Percentiles rank a stretch among this genome's conserved stretches.
Conservation (phyloP, 352 stramenopile genomes). For the Pythium pectinolyticum region DNA sequence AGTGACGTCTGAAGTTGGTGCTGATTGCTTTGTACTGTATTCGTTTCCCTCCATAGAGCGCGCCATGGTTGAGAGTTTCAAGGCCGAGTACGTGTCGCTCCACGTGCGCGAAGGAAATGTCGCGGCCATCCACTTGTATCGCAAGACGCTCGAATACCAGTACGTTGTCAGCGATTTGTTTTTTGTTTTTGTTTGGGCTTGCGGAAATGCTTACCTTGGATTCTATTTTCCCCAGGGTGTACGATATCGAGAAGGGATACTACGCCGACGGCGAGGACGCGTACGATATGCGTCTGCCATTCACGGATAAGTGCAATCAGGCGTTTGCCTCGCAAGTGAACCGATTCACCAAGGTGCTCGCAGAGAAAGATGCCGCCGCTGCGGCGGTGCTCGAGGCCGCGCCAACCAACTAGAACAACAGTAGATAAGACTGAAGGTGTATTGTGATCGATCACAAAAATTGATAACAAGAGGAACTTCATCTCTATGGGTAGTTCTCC, state of each 20-base stretch:
- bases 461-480: neutral
- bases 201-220: too few relatives aligned
- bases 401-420: constrained; percentile 25
- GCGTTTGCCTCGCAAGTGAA: constrained; percentile 84
- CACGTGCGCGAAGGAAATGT: constrained; percentile 98
- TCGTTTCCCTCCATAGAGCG: too few relatives aligned
- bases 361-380: constrained; percentile 56
- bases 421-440: constrained; percentile 9
- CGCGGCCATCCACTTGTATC: constrained; percentile 98
- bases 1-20: neutral
- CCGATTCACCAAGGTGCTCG: constrained; percentile 79
- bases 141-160: constrained; percentile 97
- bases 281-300: constrained; percentile 97
- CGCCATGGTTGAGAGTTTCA: constrained; percentile 97
- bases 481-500: neutral
- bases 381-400: constrained; percentile 26
- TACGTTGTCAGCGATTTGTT: constrained; percentile 35
- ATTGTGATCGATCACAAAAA: too few relatives aligned
- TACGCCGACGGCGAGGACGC: constrained; percentile 99
- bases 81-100: constrained; percentile 98
- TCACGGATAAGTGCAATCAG: constrained; percentile 89
- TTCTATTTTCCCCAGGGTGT: constrained; percentile 84
- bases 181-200: neutral
- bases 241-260: constrained; percentile 99
- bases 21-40: constrained; percentile 13